Conservation (phyloP, 352 stramenopile genomes). For the Pythium aristosporum region DNA sequence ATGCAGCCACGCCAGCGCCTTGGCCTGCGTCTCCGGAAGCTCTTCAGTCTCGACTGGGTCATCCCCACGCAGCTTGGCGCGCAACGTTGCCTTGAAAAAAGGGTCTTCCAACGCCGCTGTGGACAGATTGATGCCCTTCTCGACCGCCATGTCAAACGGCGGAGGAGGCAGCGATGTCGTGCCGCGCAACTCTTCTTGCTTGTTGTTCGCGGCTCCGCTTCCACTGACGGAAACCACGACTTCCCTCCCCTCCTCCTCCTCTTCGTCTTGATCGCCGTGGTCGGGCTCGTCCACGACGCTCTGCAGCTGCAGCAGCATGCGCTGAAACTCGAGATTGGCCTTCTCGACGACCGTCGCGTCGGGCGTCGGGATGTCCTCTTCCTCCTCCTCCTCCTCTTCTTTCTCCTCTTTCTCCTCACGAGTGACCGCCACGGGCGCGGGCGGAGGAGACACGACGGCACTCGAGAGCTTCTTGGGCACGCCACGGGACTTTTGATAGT, state of each 20-base stretch:
- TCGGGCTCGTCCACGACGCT: slow-evolving; percentile 46
- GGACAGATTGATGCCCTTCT: slow-evolving; percentile 5
- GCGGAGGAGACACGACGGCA: slow-evolving; percentile 16
- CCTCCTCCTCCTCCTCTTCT: slow-evolving; percentile 12
- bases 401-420: background rate
- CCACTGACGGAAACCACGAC: background rate
- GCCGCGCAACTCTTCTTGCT: slow-evolving; percentile 5
- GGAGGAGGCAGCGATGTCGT: slow-evolving; percentile 30
- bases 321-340: slow-evolving; percentile 66
- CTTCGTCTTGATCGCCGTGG: slow-evolving; percentile 27
- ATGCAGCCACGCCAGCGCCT: slow-evolving; percentile 15
- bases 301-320: slow-evolving; percentile 75
- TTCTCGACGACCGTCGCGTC: slow-evolving; percentile 23
- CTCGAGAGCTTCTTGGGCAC: background rate
- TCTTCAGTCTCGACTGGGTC: background rate
- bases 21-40: background rate
- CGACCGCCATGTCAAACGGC: slow-evolving; percentile 19
- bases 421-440: slow-evolving; percentile 17
- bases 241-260: slow-evolving; percentile 4
- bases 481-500: slow-evolving; percentile 21
- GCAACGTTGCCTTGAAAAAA: slow-evolving; percentile 40
- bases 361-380: slow-evolving; percentile 20
- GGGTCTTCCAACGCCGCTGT: slow-evolving; percentile 36
- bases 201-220: background rate
- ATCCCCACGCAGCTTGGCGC: slow-evolving; percentile 20